These are phyloP conservation scores for Sordaria brevicollis DNA, from an alignment of 495 filamentous ascomycete species.

Conservation along the genomic window DNA sequence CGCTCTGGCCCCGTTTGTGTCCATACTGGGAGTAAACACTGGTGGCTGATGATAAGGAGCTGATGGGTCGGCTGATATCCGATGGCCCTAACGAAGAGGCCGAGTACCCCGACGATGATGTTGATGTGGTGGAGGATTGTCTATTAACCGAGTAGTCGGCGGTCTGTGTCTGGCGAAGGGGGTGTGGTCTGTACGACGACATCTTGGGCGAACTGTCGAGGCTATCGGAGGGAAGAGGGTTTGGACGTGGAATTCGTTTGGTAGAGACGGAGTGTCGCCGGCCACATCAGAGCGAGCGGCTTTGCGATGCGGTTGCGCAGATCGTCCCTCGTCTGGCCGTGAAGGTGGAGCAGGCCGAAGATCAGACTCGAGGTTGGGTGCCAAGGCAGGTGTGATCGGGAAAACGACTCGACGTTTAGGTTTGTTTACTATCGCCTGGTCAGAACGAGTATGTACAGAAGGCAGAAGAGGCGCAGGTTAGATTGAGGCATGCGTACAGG, in stretches of 20 bases:
- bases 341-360: neutral
- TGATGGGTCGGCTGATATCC: slow-evolving; percentile 62
- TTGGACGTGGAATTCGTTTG: neutral
- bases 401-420: neutral
- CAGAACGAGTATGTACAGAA: neutral
- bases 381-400: neutral
- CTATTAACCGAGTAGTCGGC: slow-evolving; percentile 53
- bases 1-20: slow-evolving; percentile 72
- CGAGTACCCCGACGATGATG: slow-evolving; percentile 68
- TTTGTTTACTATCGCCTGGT: neutral
- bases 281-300: slow-evolving; percentile 11
- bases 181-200: slow-evolving; percentile 41
- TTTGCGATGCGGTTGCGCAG: slow-evolving; percentile 1
- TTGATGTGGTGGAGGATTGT: slow-evolving; percentile 70
- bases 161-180: slow-evolving; percentile 55
- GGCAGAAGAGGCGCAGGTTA: neutral
- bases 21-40: slow-evolving; percentile 44
- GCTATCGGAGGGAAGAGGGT: slow-evolving; percentile 13
- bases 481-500: neutral
- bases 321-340: neutral
- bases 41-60: slow-evolving; percentile 58
- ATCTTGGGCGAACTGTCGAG: neutral
- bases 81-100: slow-evolving; percentile 51
- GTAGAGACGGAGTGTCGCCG: slow-evolving; percentile 1
- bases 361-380: neutral